Evolutionary conservation across 768 basidiomycete species (phyloP).

Genomic region (Leucosporidium scottii): DNA sequence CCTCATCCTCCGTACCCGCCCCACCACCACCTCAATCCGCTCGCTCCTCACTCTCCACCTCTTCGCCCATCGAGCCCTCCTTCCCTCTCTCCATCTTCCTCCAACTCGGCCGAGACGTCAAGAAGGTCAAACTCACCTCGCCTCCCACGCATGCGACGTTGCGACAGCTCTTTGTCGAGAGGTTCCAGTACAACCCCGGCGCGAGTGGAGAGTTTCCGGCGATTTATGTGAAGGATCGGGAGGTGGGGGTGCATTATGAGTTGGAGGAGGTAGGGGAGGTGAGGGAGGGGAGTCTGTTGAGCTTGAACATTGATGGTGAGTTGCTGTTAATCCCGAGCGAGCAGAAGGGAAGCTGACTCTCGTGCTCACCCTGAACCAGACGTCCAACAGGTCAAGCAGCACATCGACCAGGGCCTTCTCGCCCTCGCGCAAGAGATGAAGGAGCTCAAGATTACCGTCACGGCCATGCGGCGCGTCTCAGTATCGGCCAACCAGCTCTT

Average conservation of each 20-base stretch:
- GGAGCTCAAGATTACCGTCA: constrained; percentile 66
- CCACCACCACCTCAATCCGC: constrained; percentile 19
- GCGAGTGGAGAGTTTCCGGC: constrained; percentile 46
- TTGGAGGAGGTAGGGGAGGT: constrained; percentile 91
- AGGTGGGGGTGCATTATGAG: constrained; percentile 89
- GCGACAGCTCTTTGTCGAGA: constrained; percentile 84
- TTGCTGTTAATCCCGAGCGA: constrained; percentile 28
- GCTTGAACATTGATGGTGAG: constrained; percentile 94
- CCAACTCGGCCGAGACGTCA: constrained; percentile 42
- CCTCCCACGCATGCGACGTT: constrained; percentile 65
- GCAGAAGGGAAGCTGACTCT: constrained; percentile 5
- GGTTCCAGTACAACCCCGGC: constrained; percentile 87
- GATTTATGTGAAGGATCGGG: constrained; percentile 83
- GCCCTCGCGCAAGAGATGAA: constrained; percentile 78
- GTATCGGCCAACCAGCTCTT: constrained; percentile 39
- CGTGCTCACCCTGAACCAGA: constrained; percentile 53
- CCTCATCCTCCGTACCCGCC: constrained; percentile 24
- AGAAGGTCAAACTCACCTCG: constrained; percentile 48
- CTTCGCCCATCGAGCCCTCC: neutral
- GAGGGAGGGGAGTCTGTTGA: constrained; percentile 76
- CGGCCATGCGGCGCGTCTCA: constrained; percentile 51
- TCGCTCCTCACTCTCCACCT: constrained; percentile 11
- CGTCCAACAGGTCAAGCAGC: constrained; percentile 96
- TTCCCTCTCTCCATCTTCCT: constrained; percentile 63
- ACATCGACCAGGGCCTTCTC: constrained; percentile 87